phyloP scores from a whole-genome alignment of 768 basidiomycete species.

The Erythrobasidium yunnanense region DNA sequence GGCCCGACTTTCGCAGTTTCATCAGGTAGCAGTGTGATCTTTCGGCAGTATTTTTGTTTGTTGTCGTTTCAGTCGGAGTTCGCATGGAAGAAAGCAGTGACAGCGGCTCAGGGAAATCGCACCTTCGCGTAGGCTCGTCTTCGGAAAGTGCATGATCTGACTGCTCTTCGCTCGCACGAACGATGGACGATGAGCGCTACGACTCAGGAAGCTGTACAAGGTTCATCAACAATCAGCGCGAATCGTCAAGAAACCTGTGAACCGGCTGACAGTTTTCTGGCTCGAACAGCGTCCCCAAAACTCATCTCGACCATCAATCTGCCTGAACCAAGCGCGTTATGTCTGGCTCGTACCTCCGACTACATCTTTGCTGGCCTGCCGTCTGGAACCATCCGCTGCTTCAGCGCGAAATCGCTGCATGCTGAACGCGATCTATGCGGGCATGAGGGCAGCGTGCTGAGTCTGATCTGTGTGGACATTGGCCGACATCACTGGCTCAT shows the following conservation, averaged over 20 bases:
- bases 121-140: no score
- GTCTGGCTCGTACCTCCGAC: slow-evolving; percentile 8
- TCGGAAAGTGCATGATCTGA: no score
- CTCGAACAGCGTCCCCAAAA: background rate
- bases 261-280: background rate
- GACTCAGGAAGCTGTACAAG: background rate
- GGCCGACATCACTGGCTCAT: slow-evolving; percentile 41
- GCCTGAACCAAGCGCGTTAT: slow-evolving; percentile 18
- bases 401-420: slow-evolving; percentile 39
- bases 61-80: no score
- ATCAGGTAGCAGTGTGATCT: background rate
- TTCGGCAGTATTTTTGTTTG: background rate
- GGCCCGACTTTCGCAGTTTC: no score
- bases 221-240: background rate
- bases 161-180: background rate
- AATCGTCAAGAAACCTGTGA: background rate
- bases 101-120: no score
- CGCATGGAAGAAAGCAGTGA: no score
- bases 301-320: slow-evolving; percentile 11
- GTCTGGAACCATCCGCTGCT: slow-evolving; percentile 36
- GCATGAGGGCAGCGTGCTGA: slow-evolving; percentile 42
- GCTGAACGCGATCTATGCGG: slow-evolving; percentile 39
- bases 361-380: slow-evolving; percentile 19
- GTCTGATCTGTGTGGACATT: slow-evolving; percentile 40
- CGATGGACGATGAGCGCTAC: background rate